These are phyloP conservation scores for Cyberlindnera suaveolens DNA, from an alignment of 805 yeast species.

Conservation along the genomic window DNA sequence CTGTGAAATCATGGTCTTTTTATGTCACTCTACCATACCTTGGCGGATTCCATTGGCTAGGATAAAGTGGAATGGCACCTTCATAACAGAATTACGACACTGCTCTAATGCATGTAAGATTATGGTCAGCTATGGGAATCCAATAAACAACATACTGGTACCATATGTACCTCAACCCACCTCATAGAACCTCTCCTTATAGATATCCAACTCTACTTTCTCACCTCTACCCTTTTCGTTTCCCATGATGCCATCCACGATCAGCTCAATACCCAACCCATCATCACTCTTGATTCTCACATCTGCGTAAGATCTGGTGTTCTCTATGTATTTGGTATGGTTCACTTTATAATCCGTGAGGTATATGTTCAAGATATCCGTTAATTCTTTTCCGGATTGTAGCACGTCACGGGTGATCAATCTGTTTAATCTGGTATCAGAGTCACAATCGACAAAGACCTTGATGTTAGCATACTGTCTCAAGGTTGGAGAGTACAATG, in stretches of 20 bases:
- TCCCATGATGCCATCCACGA: slow-evolving; percentile 54
- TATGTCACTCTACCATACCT: too few relatives aligned
- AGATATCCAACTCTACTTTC: slow-evolving; percentile 4
- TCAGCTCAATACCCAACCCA: slow-evolving; percentile 52
- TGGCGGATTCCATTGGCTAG: too few relatives aligned
- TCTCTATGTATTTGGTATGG: slow-evolving; percentile 56
- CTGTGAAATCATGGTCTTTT: too few relatives aligned
- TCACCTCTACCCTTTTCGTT: slow-evolving; percentile 24
- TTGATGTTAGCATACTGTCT: slow-evolving; percentile 54
- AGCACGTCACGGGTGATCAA: slow-evolving; percentile 45
- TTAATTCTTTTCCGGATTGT: slow-evolving; percentile 17
- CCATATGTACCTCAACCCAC: too few relatives aligned
- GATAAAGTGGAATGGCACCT: too few relatives aligned
- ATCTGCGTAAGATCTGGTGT: slow-evolving; percentile 71
- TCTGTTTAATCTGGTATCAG: slow-evolving; percentile 78
- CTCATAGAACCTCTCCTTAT: background rate
- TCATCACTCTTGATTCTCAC: slow-evolving; percentile 69
- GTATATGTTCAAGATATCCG: slow-evolving; percentile 36
- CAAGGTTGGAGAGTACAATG: slow-evolving; percentile 57
- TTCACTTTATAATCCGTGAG: slow-evolving; percentile 55
- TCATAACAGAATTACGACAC: too few relatives aligned
- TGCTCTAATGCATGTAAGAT: too few relatives aligned
- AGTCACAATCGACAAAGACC: slow-evolving; percentile 77
- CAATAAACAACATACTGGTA: too few relatives aligned
- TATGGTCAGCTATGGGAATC: too few relatives aligned